Evolutionary conservation across 1,284 basidiomycete genomes (phyloP), one percentile per base, ranked within the genome.

Genomic region (Puccinia novopanici): DNA sequence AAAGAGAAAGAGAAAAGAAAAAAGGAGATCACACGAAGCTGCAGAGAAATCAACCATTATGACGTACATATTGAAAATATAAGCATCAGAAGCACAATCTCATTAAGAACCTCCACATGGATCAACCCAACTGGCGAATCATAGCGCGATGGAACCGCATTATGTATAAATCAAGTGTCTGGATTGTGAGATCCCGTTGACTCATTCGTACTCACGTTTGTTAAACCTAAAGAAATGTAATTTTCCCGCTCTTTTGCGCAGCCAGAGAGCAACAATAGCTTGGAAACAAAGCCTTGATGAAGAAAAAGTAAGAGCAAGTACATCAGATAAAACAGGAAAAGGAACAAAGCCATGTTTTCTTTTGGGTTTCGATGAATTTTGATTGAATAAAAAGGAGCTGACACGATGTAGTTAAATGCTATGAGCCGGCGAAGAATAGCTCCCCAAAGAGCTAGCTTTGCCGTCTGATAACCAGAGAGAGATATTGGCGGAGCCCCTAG

Each of bases 91-190:
- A 59, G 57, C 57, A 59, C 57, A 10, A 59, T 59, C 17, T 59
- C 57, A 59, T 59, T 59, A 10, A 59, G 27, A 24, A 59, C 57
- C 57, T 59, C 57, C 3, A 59, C 57, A 34, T 59, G 57, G 30
- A 59, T 59, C 57, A 59, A 24, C 57, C 57, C 57, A 30, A 59
- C 57, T 59, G 45, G 45, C 15, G 15, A 45, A 45, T 45, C 15
- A 45, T 45, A 12, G 45, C 6, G 45, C 15, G 45, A 15, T 6
- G 6, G 8, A 45, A 45, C 15, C 45, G 15, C 45, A 45, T 15
- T 15, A 45, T 45, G 45, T 45, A 6, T 45, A 45, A 8, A 8
- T 45, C 15, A 4, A 52, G 9, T 45, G 8, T 45, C 45, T 45
- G 45, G 50, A 45, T 45, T 45, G 45, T 8, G 15, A 45, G 45